Evolutionary conservation across 2,329 filamentous ascomycete species (phyloP).

Genomic region (Chrysosporium keratinophilum): DNA sequence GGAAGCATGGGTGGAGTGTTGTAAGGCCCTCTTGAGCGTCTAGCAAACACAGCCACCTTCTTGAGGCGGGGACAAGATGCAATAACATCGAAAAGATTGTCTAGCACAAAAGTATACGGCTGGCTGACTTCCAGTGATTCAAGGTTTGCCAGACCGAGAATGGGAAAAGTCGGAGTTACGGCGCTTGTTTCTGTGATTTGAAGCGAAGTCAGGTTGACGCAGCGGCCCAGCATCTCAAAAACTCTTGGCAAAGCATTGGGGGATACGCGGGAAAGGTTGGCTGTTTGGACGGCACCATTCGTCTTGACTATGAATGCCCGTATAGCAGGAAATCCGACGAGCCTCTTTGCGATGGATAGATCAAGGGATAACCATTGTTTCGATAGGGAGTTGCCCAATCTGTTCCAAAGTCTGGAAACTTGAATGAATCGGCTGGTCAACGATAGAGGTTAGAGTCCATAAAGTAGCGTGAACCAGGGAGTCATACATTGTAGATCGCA

Average conservation of each 20-base stretch:
- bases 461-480: background rate
- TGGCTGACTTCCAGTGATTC: conserved; percentile 13
- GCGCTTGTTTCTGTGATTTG: conserved; percentile 17
- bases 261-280: conserved; percentile 15
- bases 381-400: conserved; percentile 39
- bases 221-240: conserved; percentile 19
- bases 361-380: conserved; percentile 46
- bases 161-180: background rate
- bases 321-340: conserved; percentile 32
- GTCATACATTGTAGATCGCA: conserved; percentile 41
- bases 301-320: conserved; percentile 29
- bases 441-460: background rate
- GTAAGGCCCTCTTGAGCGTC: too few relatives aligned
- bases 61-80: conserved; percentile 16
- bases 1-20: too few relatives aligned
- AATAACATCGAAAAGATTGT: conserved; percentile 14
- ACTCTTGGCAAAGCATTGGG: conserved; percentile 23
- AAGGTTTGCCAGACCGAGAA: conserved; percentile 14
- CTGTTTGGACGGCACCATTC: conserved; percentile 26
- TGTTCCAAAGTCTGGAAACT: conserved; percentile 47
- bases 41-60: conserved; percentile 10
- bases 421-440: conserved; percentile 37
- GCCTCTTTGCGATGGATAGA: conserved; percentile 37
- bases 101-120: conserved; percentile 6
- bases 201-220: conserved; percentile 26